Conservation (phyloP, 805 yeast species). For the Wickerhamomyces mucosus region DNA sequence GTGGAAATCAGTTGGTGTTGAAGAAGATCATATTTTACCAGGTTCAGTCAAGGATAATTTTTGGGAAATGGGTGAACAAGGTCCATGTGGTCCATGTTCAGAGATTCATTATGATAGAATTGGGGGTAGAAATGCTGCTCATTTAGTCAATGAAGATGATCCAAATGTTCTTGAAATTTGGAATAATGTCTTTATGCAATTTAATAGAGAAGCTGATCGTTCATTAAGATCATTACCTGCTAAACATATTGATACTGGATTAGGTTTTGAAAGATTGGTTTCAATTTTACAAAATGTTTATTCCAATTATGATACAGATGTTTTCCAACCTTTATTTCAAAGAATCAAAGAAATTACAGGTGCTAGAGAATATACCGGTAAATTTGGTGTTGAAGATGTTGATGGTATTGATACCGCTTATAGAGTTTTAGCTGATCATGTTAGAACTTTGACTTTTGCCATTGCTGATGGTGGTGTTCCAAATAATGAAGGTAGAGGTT, state of each 20-base stretch:
- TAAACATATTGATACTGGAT: slow-evolving; percentile 95
- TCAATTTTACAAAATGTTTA: slow-evolving; percentile 84
- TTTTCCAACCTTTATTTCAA: slow-evolving; percentile 79
- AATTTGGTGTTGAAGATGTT: slow-evolving; percentile 82
- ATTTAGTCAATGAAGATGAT: slow-evolving; percentile 90
- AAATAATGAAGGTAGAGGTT: slow-evolving; percentile 98
- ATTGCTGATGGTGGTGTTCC: slow-evolving; percentile 99
- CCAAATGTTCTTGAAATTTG: slow-evolving; percentile 97
- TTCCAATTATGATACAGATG: slow-evolving; percentile 97
- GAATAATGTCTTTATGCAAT: slow-evolving; percentile 97
- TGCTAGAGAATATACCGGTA: slow-evolving; percentile 84
- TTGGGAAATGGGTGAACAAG: slow-evolving; percentile 99
- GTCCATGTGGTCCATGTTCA: slow-evolving; percentile 99
- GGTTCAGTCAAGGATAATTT: slow-evolving; percentile 89
- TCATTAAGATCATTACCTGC: slow-evolving; percentile 79
- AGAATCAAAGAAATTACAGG: slow-evolving; percentile 90
- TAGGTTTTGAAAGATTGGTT: slow-evolving; percentile 97
- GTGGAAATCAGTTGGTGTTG: slow-evolving; percentile 85
- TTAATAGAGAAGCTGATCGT: slow-evolving; percentile 86
- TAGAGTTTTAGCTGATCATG: slow-evolving; percentile 97
- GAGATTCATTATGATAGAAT: slow-evolving; percentile 97
- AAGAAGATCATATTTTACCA: slow-evolving; percentile 86
- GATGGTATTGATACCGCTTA: slow-evolving; percentile 98
- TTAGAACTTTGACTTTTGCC: slow-evolving; percentile 93
- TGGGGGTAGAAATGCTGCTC: slow-evolving; percentile 94